A percentile compares a stretch with the other conserved stretches of the same genome.
phyloP scores from a whole-genome alignment of 305 asterid genomes.

The Fraxinus platypoda region DNA sequence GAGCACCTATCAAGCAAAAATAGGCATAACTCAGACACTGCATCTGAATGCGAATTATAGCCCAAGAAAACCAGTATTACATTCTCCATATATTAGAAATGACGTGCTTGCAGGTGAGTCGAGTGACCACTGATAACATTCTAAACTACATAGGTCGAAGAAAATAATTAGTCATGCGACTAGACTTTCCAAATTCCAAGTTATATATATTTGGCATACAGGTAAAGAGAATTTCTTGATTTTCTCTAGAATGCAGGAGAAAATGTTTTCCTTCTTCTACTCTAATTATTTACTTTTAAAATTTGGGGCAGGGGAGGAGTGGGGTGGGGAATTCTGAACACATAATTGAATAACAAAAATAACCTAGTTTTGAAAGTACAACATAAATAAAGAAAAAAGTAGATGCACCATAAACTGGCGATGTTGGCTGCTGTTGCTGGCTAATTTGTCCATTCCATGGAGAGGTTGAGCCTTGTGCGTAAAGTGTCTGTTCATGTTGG shows the following conservation, averaged over 20 bases:
- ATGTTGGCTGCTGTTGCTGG: slow-evolving; percentile 73
- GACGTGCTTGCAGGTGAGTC: background rate
- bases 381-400: background rate
- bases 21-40: slow-evolving; percentile 4
- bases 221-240: background rate
- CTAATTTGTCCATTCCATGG: slow-evolving; percentile 67
- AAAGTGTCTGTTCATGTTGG: slow-evolving; percentile 53
- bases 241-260: background rate
- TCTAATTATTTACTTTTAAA: background rate
- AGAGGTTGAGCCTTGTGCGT: slow-evolving; percentile 54
- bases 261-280: background rate
- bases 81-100: background rate
- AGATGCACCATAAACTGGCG: slow-evolving; percentile 67
- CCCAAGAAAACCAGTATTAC: background rate
- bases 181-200: background rate
- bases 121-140: background rate
- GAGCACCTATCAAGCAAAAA: slow-evolving; percentile 44
- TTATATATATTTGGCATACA: background rate
- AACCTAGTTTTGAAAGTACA: background rate
- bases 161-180: background rate
- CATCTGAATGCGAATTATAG: background rate
- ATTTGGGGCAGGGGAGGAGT: background rate
- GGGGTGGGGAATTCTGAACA: background rate
- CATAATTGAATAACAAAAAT: background rate
- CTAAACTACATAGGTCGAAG: background rate